phyloP scores from a whole-genome alignment of 352 stramenopile species.

The Elongisporangium undulatum region DNA sequence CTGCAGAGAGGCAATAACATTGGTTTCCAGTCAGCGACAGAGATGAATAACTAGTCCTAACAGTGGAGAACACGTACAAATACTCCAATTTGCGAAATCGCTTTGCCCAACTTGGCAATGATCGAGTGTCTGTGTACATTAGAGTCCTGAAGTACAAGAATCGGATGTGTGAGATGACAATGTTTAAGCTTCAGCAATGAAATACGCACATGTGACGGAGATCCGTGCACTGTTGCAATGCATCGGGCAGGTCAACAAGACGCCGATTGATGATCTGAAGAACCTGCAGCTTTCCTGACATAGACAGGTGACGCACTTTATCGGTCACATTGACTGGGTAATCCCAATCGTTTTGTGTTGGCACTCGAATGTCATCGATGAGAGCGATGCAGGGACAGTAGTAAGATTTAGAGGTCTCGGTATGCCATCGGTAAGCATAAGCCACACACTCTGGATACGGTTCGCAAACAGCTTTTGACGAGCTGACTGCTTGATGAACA shows the following conservation, averaged over 20 bases:
- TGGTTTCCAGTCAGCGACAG: too few relatives aligned
- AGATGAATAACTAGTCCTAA: too few relatives aligned
- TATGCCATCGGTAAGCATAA: slow-evolving; percentile 15
- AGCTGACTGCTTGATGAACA: slow-evolving; percentile 7
- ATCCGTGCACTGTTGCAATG: slow-evolving; percentile 19
- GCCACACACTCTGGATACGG: slow-evolving; percentile 22
- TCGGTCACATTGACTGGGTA: background rate
- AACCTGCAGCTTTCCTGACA: slow-evolving; percentile 11
- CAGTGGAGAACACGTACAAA: slow-evolving; percentile 13
- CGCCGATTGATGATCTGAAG: slow-evolving; percentile 31
- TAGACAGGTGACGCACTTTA: background rate
- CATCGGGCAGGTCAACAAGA: slow-evolving; percentile 18
- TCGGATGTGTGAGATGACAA: background rate
- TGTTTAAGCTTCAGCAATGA: background rate
- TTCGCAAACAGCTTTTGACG: slow-evolving; percentile 9
- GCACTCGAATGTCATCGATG: background rate
- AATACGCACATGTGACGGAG: slow-evolving; percentile 25
- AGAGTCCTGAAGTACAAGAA: slow-evolving; percentile 19
- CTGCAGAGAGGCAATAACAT: too few relatives aligned
- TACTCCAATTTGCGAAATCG: slow-evolving; percentile 26
- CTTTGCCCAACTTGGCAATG: slow-evolving; percentile 29
- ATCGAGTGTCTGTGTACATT: slow-evolving; percentile 30
- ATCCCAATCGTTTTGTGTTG: slow-evolving; percentile 1
- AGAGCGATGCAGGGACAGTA: slow-evolving; percentile 2
- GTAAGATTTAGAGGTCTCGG: background rate